Conservation (phyloP, 129 eudicot genomes). For the Pseudognaphalium luteoalbum region DNA sequence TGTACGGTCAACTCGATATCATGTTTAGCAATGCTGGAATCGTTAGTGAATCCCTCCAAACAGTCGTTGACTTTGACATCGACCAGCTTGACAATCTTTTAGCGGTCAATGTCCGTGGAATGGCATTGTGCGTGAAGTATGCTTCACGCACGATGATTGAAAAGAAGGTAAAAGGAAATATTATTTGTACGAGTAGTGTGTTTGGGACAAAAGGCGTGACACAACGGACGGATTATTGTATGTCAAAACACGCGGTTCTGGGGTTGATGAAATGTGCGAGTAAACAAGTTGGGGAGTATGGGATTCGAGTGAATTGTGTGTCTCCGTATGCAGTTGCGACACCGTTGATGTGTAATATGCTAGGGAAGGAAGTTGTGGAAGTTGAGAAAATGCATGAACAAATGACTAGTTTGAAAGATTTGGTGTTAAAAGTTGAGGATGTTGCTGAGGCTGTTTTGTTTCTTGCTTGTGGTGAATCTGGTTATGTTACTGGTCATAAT, state of each 20-base stretch:
- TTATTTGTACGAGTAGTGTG: slow-evolving; percentile 37
- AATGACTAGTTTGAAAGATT: slow-evolving; percentile 22
- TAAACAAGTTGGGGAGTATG: slow-evolving; percentile 24
- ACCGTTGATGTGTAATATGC: slow-evolving; percentile 13
- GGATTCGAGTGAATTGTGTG: slow-evolving; percentile 21
- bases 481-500: slow-evolving; percentile 31
- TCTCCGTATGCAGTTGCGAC: slow-evolving; percentile 29
- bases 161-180: slow-evolving; percentile 23
- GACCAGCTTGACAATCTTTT: slow-evolving; percentile 13
- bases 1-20: slow-evolving; percentile 33
- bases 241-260: slow-evolving; percentile 39
- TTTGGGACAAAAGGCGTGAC: slow-evolving; percentile 1
- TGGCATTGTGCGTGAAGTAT: slow-evolving; percentile 35
- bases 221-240: slow-evolving; percentile 27
- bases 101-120: slow-evolving; percentile 30
- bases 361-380: background rate
- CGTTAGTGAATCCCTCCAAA: background rate
- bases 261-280: slow-evolving; percentile 39
- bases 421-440: slow-evolving; percentile 19
- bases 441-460: slow-evolving; percentile 41
- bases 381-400: slow-evolving; percentile 23
- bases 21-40: slow-evolving; percentile 49
- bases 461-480: slow-evolving; percentile 32
- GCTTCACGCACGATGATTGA: slow-evolving; percentile 34
- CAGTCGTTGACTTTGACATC: slow-evolving; percentile 19